Evolutionary conservation across 2,329 filamentous ascomycete genomes (phyloP).

Genomic region (Cordyceps cateniannulata): DNA sequence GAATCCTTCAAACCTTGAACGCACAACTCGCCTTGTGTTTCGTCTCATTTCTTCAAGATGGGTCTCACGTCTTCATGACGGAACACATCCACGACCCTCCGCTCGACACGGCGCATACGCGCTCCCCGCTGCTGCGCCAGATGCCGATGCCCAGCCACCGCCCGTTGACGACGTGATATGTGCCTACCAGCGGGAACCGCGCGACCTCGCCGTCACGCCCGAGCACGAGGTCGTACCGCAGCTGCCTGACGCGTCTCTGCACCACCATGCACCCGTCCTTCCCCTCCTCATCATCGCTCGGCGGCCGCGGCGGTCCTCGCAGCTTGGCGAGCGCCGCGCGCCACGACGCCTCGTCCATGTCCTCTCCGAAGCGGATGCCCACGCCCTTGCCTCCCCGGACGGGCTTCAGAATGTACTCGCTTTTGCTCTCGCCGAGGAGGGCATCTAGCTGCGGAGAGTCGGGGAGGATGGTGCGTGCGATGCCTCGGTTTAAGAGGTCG

Average conservation of each 20-base stretch:
- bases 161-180: constrained; percentile 26
- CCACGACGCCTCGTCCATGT: constrained; percentile 18
- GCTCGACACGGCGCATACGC: constrained; percentile 26
- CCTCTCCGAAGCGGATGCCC: constrained; percentile 34
- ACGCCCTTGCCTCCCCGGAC: constrained; percentile 32
- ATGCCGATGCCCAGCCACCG: constrained; percentile 23
- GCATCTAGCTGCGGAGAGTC: constrained; percentile 20
- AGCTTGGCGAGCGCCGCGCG: constrained; percentile 17
- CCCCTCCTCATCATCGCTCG: not conserved
- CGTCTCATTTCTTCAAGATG: not conserved
- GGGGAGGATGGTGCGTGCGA: constrained; percentile 30
- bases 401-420: constrained; percentile 31
- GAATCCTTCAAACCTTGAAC: not conserved
- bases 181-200: constrained; percentile 27
- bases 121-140: constrained; percentile 25
- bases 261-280: constrained; percentile 20
- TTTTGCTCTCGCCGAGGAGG: constrained; percentile 19
- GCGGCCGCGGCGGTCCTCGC: not conserved
- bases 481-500: constrained; percentile 19
- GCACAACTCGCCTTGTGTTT: not conserved
- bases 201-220: constrained; percentile 19
- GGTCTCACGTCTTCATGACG: constrained; percentile 16
- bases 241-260: constrained; percentile 25
- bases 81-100: constrained; percentile 30
- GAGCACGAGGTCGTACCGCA: constrained; percentile 27